A percentile compares a stretch with the other conserved stretches of the same genome.
phyloP scores from a whole-genome alignment of 306 rosid species.

The Lathyrus tuberosus region DNA sequence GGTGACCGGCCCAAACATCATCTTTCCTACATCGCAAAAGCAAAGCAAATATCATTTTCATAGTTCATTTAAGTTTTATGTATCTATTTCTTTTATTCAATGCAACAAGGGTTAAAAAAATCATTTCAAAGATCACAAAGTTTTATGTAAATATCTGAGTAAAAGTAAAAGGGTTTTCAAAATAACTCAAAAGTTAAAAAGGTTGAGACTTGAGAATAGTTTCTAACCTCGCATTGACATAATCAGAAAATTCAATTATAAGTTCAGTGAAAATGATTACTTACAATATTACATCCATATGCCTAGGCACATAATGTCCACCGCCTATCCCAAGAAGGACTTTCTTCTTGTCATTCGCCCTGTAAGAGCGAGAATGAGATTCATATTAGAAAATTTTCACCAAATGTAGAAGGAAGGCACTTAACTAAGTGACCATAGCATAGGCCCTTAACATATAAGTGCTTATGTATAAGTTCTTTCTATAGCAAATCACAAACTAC shows the following conservation, averaged over 20 bases:
- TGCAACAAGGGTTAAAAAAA: not conserved
- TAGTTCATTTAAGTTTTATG: not conserved
- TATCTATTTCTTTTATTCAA: constrained; percentile 21
- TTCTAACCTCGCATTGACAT: not conserved
- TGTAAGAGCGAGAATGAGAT: constrained; percentile 37
- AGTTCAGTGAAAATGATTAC: constrained; percentile 19
- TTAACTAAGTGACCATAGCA: not conserved
- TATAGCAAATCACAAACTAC: not conserved
- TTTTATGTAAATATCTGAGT: not conserved
- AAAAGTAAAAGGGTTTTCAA: too few species aligned
- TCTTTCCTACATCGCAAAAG: constrained; percentile 65
- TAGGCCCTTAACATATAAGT: not conserved
- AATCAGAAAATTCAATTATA: constrained; percentile 35
- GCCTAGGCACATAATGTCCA: constrained; percentile 95
- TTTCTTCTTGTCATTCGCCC: constrained; percentile 72
- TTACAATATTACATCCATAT: constrained; percentile 87
- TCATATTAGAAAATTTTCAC: constrained; percentile 21
- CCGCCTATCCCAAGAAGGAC: constrained; percentile 95
- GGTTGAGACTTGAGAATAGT: too few species aligned
- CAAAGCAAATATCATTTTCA: constrained; percentile 18
- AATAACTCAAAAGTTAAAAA: too few species aligned
- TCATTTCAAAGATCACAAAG: constrained; percentile 5
- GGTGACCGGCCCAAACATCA: constrained; percentile 95
- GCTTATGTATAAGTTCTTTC: not conserved
- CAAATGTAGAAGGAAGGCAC: not conserved